phyloP scores from a whole-genome alignment of 108 stramenopile species.

The Skeletonema tropicum region DNA sequence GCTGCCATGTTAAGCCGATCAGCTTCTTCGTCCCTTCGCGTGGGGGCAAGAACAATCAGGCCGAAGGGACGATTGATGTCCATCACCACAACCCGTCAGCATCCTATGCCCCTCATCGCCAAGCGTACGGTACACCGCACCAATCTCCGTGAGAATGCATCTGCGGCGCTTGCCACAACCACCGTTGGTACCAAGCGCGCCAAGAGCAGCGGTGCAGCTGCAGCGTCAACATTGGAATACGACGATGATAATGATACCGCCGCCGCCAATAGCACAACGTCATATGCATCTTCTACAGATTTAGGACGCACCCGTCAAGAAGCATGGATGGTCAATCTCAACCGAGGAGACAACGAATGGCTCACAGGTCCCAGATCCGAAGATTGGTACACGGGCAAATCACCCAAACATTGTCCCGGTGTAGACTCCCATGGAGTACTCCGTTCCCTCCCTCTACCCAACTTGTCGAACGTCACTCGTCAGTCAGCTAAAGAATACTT shows the following conservation, averaged over 20 bases:
- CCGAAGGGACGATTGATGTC: background rate
- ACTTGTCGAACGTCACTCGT: constrained; percentile 74
- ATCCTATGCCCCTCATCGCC: background rate
- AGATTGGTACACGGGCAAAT: constrained; percentile 79
- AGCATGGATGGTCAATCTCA: constrained; percentile 81
- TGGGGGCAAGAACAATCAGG: background rate
- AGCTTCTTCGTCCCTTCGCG: background rate
- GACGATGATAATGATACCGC: background rate
- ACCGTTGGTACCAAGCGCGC: constrained; percentile 16
- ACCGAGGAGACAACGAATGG: constrained; percentile 71
- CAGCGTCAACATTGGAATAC: constrained; percentile 10
- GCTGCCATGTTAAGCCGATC: background rate
- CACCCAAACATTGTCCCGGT: constrained; percentile 53
- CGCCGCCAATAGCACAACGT: background rate
- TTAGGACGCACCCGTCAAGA: constrained; percentile 51
- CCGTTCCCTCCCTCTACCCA: constrained; percentile 73
- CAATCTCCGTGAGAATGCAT: background rate
- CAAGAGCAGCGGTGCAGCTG: constrained; percentile 38
- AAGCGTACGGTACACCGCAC: background rate
- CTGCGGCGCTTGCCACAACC: constrained; percentile 12
- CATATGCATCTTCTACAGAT: constrained; percentile 9
- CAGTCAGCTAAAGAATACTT: constrained; percentile 83
- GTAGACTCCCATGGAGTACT: constrained; percentile 55
- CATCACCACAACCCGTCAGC: background rate
- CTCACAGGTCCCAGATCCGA: constrained; percentile 60